Evolutionary conservation across 139 green algal species (phyloP).

Genomic region (Auxenochlorella protothecoides): DNA sequence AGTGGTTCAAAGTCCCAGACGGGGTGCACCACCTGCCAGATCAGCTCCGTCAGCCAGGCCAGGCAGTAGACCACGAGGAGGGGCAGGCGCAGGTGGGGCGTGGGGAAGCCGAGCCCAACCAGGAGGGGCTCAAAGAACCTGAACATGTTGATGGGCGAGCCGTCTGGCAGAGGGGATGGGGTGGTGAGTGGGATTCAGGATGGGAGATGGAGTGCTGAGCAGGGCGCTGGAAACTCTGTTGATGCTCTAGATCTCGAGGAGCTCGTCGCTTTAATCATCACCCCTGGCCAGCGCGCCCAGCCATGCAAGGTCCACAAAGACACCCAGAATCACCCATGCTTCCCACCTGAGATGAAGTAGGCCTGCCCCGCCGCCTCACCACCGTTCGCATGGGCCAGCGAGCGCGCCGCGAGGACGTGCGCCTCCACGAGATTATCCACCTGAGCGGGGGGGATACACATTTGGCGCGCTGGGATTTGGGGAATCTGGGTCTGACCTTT

Average conservation of each 20-base stretch:
- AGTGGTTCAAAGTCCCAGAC: slow-evolving; percentile 1
- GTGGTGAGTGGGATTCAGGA: too few species aligned
- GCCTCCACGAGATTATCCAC: slow-evolving; percentile 22
- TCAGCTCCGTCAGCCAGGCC: neutral
- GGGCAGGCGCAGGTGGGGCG: slow-evolving; percentile 5
- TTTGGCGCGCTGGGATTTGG: too few species aligned
- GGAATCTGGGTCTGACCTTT: too few species aligned
- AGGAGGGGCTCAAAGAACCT: slow-evolving; percentile 19
- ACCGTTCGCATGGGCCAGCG: slow-evolving; percentile 5
- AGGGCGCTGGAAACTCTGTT: too few species aligned
- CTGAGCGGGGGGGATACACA: neutral
- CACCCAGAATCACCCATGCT: neutral
- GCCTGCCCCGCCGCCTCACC: slow-evolving; percentile 17
- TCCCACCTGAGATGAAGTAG: slow-evolving; percentile 13
- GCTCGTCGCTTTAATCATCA: too few species aligned
- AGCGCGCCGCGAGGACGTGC: slow-evolving; percentile 9
- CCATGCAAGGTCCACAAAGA: neutral
- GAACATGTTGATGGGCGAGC: slow-evolving; percentile 20
- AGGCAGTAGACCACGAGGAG: neutral
- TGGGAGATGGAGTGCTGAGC: too few species aligned
- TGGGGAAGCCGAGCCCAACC: slow-evolving; percentile 15
- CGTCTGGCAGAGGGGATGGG: slow-evolving; percentile 2
- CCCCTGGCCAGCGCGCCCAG: too few species aligned
- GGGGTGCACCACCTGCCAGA: neutral
- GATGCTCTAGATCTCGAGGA: too few species aligned